Evolutionary conservation across 1,139 yeast species (phyloP).

Genomic region (Hyphopichia wangnamkhiaoensis): DNA sequence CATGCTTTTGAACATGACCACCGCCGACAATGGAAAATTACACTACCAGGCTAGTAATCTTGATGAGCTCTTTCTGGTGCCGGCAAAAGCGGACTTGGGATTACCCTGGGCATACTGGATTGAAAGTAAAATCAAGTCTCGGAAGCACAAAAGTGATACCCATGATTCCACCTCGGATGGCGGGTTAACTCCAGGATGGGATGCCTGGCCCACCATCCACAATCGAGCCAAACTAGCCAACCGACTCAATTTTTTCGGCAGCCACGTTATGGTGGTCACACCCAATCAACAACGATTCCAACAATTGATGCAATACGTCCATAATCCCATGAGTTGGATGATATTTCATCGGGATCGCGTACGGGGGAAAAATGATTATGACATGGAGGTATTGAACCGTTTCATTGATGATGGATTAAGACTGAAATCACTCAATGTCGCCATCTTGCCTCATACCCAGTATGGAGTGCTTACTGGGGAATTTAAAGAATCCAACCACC

Average conservation of each 20-base stretch:
- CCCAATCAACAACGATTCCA: slow-evolving; percentile 34
- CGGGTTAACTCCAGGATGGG: too few relatives aligned
- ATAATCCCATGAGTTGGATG: slow-evolving; percentile 39
- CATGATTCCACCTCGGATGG: too few relatives aligned
- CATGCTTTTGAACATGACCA: slow-evolving; percentile 21
- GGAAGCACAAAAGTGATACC: too few relatives aligned
- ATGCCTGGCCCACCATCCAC: neutral
- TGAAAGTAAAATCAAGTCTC: slow-evolving; percentile 11
- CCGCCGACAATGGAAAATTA: slow-evolving; percentile 9
- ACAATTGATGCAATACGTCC: slow-evolving; percentile 28
- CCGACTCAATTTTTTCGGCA: slow-evolving; percentile 31
- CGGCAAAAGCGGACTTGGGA: slow-evolving; percentile 27
- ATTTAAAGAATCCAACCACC: slow-evolving; percentile 33
- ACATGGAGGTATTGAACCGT: slow-evolving; percentile 52
- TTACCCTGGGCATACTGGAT: slow-evolving; percentile 46
- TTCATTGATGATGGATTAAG: slow-evolving; percentile 25
- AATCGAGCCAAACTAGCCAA: neutral
- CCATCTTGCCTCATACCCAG: slow-evolving; percentile 45
- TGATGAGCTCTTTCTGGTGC: slow-evolving; percentile 36
- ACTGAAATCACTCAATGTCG: slow-evolving; percentile 11
- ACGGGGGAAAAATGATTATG: slow-evolving; percentile 35
- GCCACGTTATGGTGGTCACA: slow-evolving; percentile 47
- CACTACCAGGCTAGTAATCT: slow-evolving; percentile 18
- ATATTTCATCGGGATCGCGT: slow-evolving; percentile 18
- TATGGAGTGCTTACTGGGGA: slow-evolving; percentile 55